Conservation (phyloP, 2,329 filamentous ascomycete genomes). For the Emergomyces pasteurianus region DNA sequence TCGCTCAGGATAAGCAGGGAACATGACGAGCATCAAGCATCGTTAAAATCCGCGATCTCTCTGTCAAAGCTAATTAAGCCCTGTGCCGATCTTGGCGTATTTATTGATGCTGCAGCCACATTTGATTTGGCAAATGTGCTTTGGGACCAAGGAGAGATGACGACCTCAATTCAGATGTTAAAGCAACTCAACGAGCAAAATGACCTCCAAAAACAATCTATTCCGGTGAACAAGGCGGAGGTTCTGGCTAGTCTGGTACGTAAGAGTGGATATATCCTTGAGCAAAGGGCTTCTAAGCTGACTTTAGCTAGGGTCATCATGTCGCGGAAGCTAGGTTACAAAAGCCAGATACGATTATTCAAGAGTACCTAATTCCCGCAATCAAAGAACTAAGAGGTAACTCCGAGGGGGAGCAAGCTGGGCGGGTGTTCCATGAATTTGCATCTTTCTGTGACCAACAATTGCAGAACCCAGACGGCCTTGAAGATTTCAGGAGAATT, state of each 20-base stretch:
- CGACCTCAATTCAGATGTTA: slow-evolving; percentile 78
- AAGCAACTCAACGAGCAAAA: slow-evolving; percentile 55
- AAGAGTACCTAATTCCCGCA: slow-evolving; percentile 72
- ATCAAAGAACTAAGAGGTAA: slow-evolving; percentile 66
- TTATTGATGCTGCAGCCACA: slow-evolving; percentile 63
- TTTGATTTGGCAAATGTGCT: slow-evolving; percentile 80
- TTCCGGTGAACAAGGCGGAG: slow-evolving; percentile 62
- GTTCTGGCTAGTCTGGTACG: slow-evolving; percentile 67
- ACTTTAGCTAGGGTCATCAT: slow-evolving; percentile 53
- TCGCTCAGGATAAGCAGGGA: slow-evolving; percentile 65
- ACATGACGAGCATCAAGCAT: slow-evolving; percentile 75
- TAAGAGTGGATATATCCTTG: neutral
- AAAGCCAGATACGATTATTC: slow-evolving; percentile 81
- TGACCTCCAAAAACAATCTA: slow-evolving; percentile 54
- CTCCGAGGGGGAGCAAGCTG: slow-evolving; percentile 58
- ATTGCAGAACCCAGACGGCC: slow-evolving; percentile 69
- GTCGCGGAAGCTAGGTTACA: slow-evolving; percentile 82
- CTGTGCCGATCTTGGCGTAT: slow-evolving; percentile 59
- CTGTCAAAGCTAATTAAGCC: slow-evolving; percentile 64
- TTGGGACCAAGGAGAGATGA: slow-evolving; percentile 88
- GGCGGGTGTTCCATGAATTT: slow-evolving; percentile 87
- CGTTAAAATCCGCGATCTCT: slow-evolving; percentile 70
- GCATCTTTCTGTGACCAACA: slow-evolving; percentile 92
- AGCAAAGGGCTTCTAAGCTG: neutral
- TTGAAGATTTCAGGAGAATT: slow-evolving; percentile 74